Evolutionary conservation across 257 asterid species (phyloP), one percentile per base, ranked within the genome.

Genomic region (Fraxinus quadrangulata): DNA sequence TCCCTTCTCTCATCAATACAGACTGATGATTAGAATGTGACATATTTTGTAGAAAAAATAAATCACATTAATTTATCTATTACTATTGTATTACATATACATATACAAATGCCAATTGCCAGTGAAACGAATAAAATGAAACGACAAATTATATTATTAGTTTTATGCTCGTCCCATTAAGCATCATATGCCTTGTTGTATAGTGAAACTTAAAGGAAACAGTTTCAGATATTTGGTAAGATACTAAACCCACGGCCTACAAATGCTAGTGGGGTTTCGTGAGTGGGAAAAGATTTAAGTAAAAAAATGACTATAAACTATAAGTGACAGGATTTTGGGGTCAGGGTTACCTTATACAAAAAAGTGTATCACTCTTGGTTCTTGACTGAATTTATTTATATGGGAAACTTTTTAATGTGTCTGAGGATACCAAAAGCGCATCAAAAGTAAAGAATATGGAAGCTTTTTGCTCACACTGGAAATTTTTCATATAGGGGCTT

Each of bases 291-390:
- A 40, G 28, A 73, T 21, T 34, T n/a, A 39, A 34, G 14, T 9
- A 71, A 76, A 66, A 17, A 17, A 40, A 36, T 71, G 26, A 71
- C 7, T 71, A 9, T 37, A n/a, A 39, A 71, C 19, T 68, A 31
- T 74, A 10, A 71, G 42, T 37, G 72, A 45, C 6, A 54, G 36
- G 77, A 73, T 26, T 79, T 40, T 40, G 75, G 81, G 82, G 83
- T 72, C 73, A 82, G 75, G 87, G 73, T 89, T 85, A 84, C 89
- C 91, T 87, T 85, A 80, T 87, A 83, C 81, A 34, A 82, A 80
- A 86, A 85, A 75, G 83, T 1, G 54, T n/a, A 19, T 40, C 66
- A 82, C 80, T 81, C 74, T 11, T 11, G 16, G 49, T 40, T 40
- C 14, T 63, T 84, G 90, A 87, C 84, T 73, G 75, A 67, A 82